A percentile compares a stretch with the other conserved stretches of the same genome.
Evolutionary conservation across 2,329 filamentous ascomycete species (phyloP).

Genomic region (Massarina eburnea): DNA sequence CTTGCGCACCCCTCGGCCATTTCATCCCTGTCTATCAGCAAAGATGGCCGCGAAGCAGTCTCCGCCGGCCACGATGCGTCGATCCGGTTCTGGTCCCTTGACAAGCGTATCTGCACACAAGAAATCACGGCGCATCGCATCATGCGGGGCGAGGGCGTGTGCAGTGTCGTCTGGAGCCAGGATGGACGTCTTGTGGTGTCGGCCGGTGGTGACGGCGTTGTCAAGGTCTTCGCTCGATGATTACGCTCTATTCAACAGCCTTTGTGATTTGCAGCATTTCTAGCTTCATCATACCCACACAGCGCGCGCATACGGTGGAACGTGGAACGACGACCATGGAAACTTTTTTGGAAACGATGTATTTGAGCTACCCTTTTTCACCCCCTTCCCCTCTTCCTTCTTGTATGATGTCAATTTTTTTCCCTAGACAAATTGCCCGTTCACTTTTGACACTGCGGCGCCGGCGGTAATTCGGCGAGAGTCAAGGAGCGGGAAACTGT

Average conservation of each 20-base stretch:
- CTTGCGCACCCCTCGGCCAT: conserved; percentile 93
- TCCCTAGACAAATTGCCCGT: not conserved
- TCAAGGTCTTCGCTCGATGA: conserved; percentile 74
- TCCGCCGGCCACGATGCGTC: conserved; percentile 95
- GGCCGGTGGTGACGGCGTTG: conserved; percentile 90
- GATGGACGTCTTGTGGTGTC: conserved; percentile 94
- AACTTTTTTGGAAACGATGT: not conserved
- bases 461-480: not conserved
- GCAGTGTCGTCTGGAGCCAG: conserved; percentile 91
- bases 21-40: conserved; percentile 85
- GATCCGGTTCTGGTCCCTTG: conserved; percentile 93
- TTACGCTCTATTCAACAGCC: not conserved
- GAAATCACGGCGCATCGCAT: conserved; percentile 91
- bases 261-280: conserved; percentile 5
- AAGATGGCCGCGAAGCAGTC: conserved; percentile 90
- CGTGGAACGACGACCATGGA: not conserved
- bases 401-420: conserved; percentile 12
- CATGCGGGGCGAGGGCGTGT: conserved; percentile 96
- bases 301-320: conserved; percentile 9
- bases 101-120: conserved; percentile 93
- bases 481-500: not conserved
- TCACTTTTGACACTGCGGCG: not conserved
- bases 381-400: conserved; percentile 9
- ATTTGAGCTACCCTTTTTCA: not conserved
- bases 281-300: conserved; percentile 10